A percentile compares a stretch with the other conserved stretches of the same genome.
Conservation (phyloP, 2,329 filamentous ascomycete genomes). For the Nigrospora osmanthi region DNA sequence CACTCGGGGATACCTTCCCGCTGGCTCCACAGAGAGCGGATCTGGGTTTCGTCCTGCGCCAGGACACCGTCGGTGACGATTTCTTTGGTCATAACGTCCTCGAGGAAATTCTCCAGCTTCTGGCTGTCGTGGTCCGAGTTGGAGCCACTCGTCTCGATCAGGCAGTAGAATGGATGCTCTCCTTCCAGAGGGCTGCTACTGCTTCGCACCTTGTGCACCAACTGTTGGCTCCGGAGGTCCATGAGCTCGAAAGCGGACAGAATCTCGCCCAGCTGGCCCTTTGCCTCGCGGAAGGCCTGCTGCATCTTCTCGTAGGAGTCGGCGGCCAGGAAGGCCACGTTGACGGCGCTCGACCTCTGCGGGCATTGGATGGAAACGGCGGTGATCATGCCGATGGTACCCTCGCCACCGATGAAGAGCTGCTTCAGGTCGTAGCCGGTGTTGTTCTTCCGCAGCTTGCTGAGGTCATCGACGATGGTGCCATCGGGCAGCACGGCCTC, state of each 20-base stretch:
- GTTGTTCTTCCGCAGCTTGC: conserved; percentile 91
- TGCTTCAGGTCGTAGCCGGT: conserved; percentile 81
- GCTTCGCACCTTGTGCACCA: conserved; percentile 67
- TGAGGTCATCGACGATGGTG: conserved; percentile 83
- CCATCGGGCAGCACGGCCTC: conserved; percentile 93
- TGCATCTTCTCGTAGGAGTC: conserved; percentile 87
- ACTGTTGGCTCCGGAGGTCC: conserved; percentile 74
- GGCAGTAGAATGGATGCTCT: conserved; percentile 88
- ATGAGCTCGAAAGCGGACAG: conserved; percentile 97
- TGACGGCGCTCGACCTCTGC: conserved; percentile 77
- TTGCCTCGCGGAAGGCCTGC: conserved; percentile 79
- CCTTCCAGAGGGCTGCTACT: conserved; percentile 75
- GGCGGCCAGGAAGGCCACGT: conserved; percentile 90
- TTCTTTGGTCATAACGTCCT: conserved; percentile 82
- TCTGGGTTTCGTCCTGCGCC: conserved; percentile 88
- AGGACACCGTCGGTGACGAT: conserved; percentile 86
- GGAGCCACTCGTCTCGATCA: conserved; percentile 93
- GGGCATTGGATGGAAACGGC: conserved; percentile 85
- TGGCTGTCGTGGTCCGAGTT: conserved; percentile 89
- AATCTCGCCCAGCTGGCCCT: conserved; percentile 86
- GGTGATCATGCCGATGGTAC: conserved; percentile 91
- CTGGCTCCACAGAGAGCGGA: conserved; percentile 80
- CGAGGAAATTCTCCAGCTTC: conserved; percentile 85
- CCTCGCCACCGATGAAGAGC: conserved; percentile 87
- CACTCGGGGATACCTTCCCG: conserved; percentile 89